phyloP scores from a whole-genome alignment of 345 rosid genomes.

The Syzygium oleosum region DNA sequence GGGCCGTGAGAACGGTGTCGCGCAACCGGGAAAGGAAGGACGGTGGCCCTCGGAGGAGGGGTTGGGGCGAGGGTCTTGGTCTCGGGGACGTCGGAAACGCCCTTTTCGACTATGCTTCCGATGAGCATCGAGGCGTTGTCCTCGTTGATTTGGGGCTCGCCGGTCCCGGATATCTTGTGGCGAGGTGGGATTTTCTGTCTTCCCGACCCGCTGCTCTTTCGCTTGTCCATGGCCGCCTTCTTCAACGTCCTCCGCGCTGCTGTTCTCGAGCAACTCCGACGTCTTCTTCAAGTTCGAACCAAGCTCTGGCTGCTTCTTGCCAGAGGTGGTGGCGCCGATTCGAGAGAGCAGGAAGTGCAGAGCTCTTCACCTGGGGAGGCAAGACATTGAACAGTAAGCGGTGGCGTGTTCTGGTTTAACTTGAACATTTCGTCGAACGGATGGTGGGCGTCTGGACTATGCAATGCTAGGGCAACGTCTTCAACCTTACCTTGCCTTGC shows the following conservation, averaged over 20 bases:
- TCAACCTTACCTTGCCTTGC: too few relatives aligned
- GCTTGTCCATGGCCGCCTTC: conserved; percentile 10
- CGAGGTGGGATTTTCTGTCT: background rate
- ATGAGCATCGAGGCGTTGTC: conserved; percentile 28
- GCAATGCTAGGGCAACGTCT: too few relatives aligned
- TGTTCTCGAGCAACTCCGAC: background rate
- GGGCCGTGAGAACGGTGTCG: conserved; percentile 94
- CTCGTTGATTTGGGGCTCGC: conserved; percentile 12
- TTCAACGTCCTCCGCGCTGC: background rate
- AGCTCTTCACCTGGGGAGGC: background rate
- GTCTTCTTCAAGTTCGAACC: background rate
- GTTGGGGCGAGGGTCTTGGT: conserved; percentile 16
- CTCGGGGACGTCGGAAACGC: conserved; percentile 18
- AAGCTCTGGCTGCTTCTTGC: background rate
- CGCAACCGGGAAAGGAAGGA: conserved; percentile 77
- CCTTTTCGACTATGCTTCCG: conserved; percentile 76
- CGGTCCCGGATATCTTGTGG: conserved; percentile 7
- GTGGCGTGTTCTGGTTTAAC: too few relatives aligned
- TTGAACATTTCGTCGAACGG: too few relatives aligned
- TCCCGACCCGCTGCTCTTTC: background rate
- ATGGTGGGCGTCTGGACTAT: too few relatives aligned
- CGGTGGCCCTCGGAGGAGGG: conserved; percentile 47
- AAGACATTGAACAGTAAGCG: background rate
- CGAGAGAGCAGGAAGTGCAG: background rate
- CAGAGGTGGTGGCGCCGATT: background rate